A percentile compares a stretch with the other conserved stretches of the same genome.
These are phyloP conservation scores for Coprinopsis marcescibilis DNA, from an alignment of 768 basidiomycete genomes.

Conservation along the genomic window DNA sequence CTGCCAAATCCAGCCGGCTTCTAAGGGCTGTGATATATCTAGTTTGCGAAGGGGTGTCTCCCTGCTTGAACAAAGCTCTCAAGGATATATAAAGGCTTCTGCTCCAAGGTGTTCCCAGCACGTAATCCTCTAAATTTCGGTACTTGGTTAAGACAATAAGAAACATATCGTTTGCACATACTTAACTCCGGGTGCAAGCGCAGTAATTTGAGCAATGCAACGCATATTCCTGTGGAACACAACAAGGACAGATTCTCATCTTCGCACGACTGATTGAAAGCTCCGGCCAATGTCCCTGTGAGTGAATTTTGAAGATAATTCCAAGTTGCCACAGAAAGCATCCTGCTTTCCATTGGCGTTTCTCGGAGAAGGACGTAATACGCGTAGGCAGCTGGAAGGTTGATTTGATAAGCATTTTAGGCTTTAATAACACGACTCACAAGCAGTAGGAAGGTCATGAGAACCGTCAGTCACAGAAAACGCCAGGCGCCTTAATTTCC, in stretches of 20 bases:
- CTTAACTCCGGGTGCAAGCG: not conserved
- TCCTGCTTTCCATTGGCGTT: not conserved
- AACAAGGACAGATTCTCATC: not conserved
- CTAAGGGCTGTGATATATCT: not conserved
- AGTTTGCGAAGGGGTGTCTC: slow-evolving; percentile 27
- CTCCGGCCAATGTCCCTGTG: not conserved
- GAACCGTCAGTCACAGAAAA: not conserved
- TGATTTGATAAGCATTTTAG: not conserved
- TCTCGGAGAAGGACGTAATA: not conserved
- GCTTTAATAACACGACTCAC: not conserved
- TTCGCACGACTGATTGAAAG: not conserved
- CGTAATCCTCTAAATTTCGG: not conserved
- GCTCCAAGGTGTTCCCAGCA: slow-evolving; percentile 43
- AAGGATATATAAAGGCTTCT: slow-evolving; percentile 36
- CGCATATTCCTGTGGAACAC: not conserved
- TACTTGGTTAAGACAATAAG: not conserved
- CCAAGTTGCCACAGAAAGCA: not conserved
- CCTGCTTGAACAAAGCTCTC: slow-evolving; percentile 23
- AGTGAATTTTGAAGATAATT: slow-evolving; percentile 4
- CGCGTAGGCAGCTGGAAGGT: not conserved
- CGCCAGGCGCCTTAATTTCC: not conserved
- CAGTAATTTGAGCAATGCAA: not conserved
- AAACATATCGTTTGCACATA: not conserved
- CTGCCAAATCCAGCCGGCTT: not conserved
- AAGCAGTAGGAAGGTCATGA: not conserved